Evolutionary conservation across 805 yeast species (phyloP).

Genomic region (Barnettozyma sp.): DNA sequence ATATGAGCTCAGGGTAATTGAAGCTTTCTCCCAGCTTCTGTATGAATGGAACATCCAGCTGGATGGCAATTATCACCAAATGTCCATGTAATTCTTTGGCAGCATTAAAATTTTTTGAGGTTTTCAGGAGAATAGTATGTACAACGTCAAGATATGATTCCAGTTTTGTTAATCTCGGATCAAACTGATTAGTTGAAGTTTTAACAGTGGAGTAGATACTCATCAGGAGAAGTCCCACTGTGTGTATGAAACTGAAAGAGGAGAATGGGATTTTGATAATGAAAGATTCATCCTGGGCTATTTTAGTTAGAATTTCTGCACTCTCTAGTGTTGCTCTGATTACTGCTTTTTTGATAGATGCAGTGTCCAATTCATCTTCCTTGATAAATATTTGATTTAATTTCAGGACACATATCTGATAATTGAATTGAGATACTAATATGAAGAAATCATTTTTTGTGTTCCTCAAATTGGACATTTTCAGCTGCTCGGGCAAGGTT

Average conservation of each 20-base stretch:
- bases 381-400: constrained; percentile 21
- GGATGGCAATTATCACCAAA: background rate
- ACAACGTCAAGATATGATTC: background rate
- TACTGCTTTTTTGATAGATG: constrained; percentile 13
- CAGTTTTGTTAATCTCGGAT: background rate
- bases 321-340: constrained; percentile 19
- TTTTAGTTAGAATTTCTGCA: constrained; percentile 5
- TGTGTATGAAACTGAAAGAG: constrained; percentile 9
- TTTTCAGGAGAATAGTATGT: background rate
- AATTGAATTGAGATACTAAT: constrained; percentile 23
- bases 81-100: background rate
- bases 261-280: constrained; percentile 14
- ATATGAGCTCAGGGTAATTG: background rate
- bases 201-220: constrained; percentile 3
- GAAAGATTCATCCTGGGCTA: background rate
- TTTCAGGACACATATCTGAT: constrained; percentile 18
- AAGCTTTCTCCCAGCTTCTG: too few species aligned
- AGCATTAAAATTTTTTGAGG: constrained; percentile 2
- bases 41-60: constrained; percentile 1
- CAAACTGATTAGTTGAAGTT: background rate
- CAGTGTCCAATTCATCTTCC: constrained; percentile 6
- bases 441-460: constrained; percentile 9
- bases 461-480: constrained; percentile 2
- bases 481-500: constrained; percentile 19
- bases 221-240: constrained; percentile 11